Evolutionary conservation across 768 basidiomycete species (phyloP), one percentile per base, ranked within the genome.

Genomic region (Tulasnella sp.): DNA sequence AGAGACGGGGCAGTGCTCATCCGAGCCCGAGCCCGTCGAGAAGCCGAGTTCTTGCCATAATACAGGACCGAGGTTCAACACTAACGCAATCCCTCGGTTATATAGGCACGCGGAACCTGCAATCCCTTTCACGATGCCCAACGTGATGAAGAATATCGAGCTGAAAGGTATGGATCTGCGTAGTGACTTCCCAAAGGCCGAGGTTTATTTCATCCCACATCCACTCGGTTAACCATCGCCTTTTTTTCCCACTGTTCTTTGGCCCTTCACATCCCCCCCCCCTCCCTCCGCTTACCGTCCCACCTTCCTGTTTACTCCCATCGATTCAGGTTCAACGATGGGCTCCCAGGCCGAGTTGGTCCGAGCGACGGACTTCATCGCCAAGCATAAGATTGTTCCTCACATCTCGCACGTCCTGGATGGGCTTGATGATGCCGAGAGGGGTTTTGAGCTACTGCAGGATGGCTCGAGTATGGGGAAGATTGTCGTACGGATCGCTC

Each of bases 301-400:
- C 27, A 22, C 17, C 42, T 34, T 12, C 31, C 31, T 4, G 17
- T 2, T 1, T 9, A 10, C 57, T 27, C 12, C 41, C 43, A 52
- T 60, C 87, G 88, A 87, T 34, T 86, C 86, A 88, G 88, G 87
- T 34, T 86, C 86, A 1, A 88, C 83, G 25, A 88, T 92, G 87
- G 89, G 87, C 17, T 89, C 87, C 7, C 79, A 76, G 64, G 75
- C 79, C 56, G 88, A 92, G 70, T 75, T 92, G 60, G 68, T 76
- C 53, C 80, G 81, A 30, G 87, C 87, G 21, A 87, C 87, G 0
- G 68, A 71, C 12, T 91, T 92, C 70, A 69, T 91, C 22, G 70
- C 73, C 2, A 69, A 82, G 65, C 81, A 89, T 63, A 74, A 73
- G 48, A 82, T 92, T 59, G 73, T 80, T 1, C 88, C 88, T 2